Conservation (phyloP, 768 basidiomycete genomes). For the Nidularia pulvinata region DNA sequence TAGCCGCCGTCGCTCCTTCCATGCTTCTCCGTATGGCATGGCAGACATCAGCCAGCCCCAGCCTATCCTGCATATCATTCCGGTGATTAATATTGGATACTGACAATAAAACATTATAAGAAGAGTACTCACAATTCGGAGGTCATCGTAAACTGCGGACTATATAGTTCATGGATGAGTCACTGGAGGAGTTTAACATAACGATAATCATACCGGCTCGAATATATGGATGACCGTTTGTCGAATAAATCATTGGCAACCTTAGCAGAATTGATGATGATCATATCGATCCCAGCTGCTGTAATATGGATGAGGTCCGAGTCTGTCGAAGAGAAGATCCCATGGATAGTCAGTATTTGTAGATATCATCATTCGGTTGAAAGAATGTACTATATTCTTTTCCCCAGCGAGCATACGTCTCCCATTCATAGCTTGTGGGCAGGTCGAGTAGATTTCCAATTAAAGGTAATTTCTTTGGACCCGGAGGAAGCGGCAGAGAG, state of each 20-base stretch:
- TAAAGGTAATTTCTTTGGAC: constrained; percentile 34
- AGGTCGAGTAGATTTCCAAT: constrained; percentile 39
- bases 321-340: constrained; percentile 4
- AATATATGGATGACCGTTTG: no score
- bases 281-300: no score
- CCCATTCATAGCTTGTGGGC: constrained; percentile 31
- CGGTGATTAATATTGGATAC: no score
- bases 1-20: not conserved
- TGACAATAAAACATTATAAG: no score
- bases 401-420: constrained; percentile 35
- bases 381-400: constrained; percentile 21
- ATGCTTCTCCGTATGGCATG: not conserved
- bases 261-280: no score
- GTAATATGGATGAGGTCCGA: constrained; percentile 7
- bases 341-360: not conserved
- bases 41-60: not conserved
- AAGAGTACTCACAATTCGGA: no score
- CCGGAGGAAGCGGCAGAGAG: constrained; percentile 28
- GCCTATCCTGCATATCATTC: no score
- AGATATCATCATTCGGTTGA: constrained; percentile 7
- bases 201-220: no score
- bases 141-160: no score
- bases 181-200: no score
- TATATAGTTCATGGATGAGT: no score
- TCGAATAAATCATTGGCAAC: no score